Percentiles rank a stretch among this genome's conserved stretches.
These are phyloP conservation scores for Annulohypoxylon nitens DNA, from an alignment of 495 filamentous ascomycete species.

Conservation along the genomic window DNA sequence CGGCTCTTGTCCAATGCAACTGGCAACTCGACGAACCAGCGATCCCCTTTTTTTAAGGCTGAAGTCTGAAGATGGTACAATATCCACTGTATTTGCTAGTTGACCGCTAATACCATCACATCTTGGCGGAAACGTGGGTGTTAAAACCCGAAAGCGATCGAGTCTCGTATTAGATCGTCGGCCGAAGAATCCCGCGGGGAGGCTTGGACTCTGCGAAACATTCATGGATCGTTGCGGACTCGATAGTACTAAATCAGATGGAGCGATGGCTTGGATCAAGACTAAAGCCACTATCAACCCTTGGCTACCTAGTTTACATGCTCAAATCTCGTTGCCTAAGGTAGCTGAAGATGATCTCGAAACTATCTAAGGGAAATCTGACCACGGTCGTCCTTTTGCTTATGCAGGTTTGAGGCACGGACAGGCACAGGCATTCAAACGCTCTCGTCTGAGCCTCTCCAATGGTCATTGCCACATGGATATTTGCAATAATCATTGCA, in stretches of 20 bases:
- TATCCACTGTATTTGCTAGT: background rate
- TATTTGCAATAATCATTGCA: background rate
- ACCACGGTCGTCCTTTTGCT: slow-evolving; percentile 3
- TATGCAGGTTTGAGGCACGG: slow-evolving; percentile 30
- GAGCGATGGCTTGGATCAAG: slow-evolving; percentile 14
- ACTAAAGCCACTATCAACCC: slow-evolving; percentile 4
- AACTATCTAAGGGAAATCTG: slow-evolving; percentile 3
- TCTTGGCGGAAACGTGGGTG: background rate
- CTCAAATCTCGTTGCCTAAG: slow-evolving; percentile 26
- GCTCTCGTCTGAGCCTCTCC: slow-evolving; percentile 33
- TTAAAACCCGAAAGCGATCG: slow-evolving; percentile 12
- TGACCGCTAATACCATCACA: background rate
- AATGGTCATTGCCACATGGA: background rate
- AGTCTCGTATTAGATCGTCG: slow-evolving; percentile 14
- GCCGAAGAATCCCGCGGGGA: slow-evolving; percentile 1
- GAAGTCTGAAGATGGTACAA: slow-evolving; percentile 5
- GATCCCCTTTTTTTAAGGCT: slow-evolving; percentile 41
- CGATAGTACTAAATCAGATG: background rate
- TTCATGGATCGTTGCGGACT: background rate
- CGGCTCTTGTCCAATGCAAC: slow-evolving; percentile 17
- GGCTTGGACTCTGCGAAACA: background rate
- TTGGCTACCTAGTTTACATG: background rate
- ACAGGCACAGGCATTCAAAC: slow-evolving; percentile 18
- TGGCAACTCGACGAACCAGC: slow-evolving; percentile 6
- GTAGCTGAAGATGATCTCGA: slow-evolving; percentile 19